A percentile compares a stretch with the other conserved stretches of the same genome.
phyloP scores from a whole-genome alignment of 331 rosid species.

The Rhamnella rubrinervis region DNA sequence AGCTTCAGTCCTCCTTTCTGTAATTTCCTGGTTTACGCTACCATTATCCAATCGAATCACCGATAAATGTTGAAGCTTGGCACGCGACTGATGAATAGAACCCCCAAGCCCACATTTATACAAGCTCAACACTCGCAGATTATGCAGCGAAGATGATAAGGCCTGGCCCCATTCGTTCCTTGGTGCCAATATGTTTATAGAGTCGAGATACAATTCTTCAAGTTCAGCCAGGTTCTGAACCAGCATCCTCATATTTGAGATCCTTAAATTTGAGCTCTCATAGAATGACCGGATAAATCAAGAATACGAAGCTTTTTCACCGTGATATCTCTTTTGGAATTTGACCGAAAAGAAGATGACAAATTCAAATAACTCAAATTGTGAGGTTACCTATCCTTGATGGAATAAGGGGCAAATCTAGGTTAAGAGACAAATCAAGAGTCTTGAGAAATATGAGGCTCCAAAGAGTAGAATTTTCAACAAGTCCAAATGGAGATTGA shows the following conservation, averaged over 20 bases:
- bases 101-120: slow-evolving; percentile 23
- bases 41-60: too few relatives aligned
- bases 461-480: slow-evolving; percentile 22
- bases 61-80: slow-evolving; percentile 22
- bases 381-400: slow-evolving; percentile 31
- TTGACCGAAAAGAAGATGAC: slow-evolving; percentile 43
- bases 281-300: slow-evolving; percentile 14
- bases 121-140: slow-evolving; percentile 40
- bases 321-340: slow-evolving; percentile 35
- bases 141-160: slow-evolving; percentile 19
- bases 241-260: neutral
- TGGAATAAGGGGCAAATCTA: slow-evolving; percentile 21
- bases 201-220: slow-evolving; percentile 37
- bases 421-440: slow-evolving; percentile 21
- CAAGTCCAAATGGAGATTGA: neutral
- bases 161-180: slow-evolving; percentile 37
- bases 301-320: slow-evolving; percentile 31
- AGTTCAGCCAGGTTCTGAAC: slow-evolving; percentile 30
- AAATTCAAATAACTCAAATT: slow-evolving; percentile 37
- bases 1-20: too few relatives aligned
- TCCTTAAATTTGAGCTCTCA: slow-evolving; percentile 15
- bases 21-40: too few relatives aligned
- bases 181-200: slow-evolving; percentile 20
- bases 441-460: slow-evolving; percentile 16
- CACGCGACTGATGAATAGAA: slow-evolving; percentile 33